Evolutionary conservation across 495 filamentous ascomycete genomes (phyloP), one percentile per base, ranked within the genome.

Genomic region (Podospora pseudopauciseta): DNA sequence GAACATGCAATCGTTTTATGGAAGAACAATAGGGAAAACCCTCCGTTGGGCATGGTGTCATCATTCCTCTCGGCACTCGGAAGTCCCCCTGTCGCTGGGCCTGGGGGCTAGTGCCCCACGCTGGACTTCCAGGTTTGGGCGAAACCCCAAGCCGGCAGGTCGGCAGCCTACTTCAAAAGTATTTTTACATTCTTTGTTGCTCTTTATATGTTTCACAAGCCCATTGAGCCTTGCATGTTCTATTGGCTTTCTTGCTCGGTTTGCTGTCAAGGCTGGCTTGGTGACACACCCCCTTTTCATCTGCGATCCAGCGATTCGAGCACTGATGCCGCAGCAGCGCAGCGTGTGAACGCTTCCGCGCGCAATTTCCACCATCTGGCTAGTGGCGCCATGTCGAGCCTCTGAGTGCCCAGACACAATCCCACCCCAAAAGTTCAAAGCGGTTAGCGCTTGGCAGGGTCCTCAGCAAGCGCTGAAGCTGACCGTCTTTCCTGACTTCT

Each of bases 401-500:
- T 27, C 54, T 65, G 23, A 63, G 16, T 32, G 61, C 32, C 59
- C 59, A 61, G 23, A n/a, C 56, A 20, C 13, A 58, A 61, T 32
- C 23, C 20, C 59, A 32, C 59, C 20, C 20, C 13, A 16, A 28
- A 61, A 32, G 26, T 68, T 65, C 57, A 63, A 71, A 71, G 44
- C 63, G 58, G 70, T 49, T 71, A 65, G 67, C 39, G 39, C 68
- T 61, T 64, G 32, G 66, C 49, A 49, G 60, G 56, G 49, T 19
- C 34, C 13, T 60, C 34, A 61, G 69, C 59, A 68, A 68, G 67
- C 66, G 67, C 67, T 57, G 60, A 61, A 64, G 55, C 53, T 63
- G 63, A 61, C 66, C 64, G 64, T 65, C 64, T 60, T 68, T 44
- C 62, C 19, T 1, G 11, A 4, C 54, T 56, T 56, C 54, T 56